Evolutionary conservation across 495 filamentous ascomycete genomes (phyloP).

Genomic region (Aspergillus diversus): DNA sequence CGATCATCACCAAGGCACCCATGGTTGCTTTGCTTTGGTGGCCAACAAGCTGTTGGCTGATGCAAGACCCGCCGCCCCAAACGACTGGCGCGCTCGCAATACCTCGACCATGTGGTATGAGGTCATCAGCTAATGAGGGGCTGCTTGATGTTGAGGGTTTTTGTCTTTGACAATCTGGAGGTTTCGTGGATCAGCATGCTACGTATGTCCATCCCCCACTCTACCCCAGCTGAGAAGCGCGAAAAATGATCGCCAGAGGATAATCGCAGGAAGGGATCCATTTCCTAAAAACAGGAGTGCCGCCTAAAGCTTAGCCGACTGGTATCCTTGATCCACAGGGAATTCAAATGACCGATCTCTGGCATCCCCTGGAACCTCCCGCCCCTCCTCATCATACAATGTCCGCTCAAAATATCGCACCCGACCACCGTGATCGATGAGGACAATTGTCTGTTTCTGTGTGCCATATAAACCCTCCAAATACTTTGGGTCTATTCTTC

Average conservation of each 20-base stretch:
- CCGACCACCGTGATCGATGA: conserved; percentile 71
- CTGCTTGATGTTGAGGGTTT: background rate
- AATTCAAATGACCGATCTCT: conserved; percentile 63
- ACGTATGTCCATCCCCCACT: background rate
- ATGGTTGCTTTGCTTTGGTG: conserved; percentile 2
- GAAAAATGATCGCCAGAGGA: too few relatives aligned
- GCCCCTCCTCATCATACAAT: conserved; percentile 57
- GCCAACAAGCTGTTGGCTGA: background rate
- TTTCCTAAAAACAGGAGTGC: background rate
- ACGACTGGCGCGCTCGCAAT: background rate
- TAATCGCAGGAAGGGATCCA: too few relatives aligned
- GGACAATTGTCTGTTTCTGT: conserved; percentile 76
- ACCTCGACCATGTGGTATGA: conserved; percentile 20
- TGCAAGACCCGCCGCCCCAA: background rate
- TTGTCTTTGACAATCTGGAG: background rate
- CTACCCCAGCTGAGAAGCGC: background rate
- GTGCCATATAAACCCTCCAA: conserved; percentile 67
- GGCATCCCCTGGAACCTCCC: conserved; percentile 31
- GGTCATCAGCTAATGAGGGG: conserved; percentile 6
- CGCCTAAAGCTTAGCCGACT: background rate
- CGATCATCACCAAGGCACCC: background rate
- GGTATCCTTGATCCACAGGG: conserved; percentile 48
- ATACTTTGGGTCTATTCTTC: conserved; percentile 37
- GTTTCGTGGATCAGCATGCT: too few relatives aligned
- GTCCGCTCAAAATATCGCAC: conserved; percentile 75